Evolutionary conservation across 768 basidiomycete species (phyloP).

Genomic region (Lentinula lateritia): DNA sequence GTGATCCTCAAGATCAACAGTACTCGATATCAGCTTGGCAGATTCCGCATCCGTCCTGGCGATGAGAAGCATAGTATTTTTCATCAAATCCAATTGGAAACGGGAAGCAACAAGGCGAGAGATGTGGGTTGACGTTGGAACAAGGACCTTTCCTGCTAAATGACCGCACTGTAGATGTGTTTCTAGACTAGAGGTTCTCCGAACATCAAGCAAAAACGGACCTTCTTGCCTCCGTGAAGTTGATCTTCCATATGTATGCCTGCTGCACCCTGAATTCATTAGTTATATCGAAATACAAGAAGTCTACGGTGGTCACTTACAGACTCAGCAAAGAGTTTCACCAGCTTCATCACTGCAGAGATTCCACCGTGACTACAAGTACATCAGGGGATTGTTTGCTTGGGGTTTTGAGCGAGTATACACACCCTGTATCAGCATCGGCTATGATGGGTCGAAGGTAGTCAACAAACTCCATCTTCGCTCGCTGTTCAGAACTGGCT

Average conservation of each 20-base stretch:
- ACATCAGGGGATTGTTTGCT: neutral
- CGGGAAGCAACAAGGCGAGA: constrained; percentile 81
- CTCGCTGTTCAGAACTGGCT: constrained; percentile 55
- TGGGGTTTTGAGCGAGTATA: neutral
- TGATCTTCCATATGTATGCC: constrained; percentile 94
- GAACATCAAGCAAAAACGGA: constrained; percentile 14
- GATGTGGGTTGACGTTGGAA: constrained; percentile 83
- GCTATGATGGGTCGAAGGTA: constrained; percentile 92
- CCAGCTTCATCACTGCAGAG: constrained; percentile 93
- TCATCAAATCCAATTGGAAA: constrained; percentile 88
- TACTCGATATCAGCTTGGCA: constrained; percentile 78
- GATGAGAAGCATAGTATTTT: constrained; percentile 83
- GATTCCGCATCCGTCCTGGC: constrained; percentile 92
- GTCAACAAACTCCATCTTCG: constrained; percentile 74
- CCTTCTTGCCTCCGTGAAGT: constrained; percentile 91
- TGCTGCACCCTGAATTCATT: constrained; percentile 63
- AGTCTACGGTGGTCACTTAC: constrained; percentile 28
- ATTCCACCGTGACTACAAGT: constrained; percentile 75
- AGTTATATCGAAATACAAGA: neutral
- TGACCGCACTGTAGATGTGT: constrained; percentile 61
- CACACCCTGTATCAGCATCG: constrained; percentile 90
- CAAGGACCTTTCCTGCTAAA: constrained; percentile 87
- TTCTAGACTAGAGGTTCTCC: neutral
- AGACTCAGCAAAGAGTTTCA: constrained; percentile 92
- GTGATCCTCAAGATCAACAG: constrained; percentile 79